Evolutionary conservation across 768 basidiomycete genomes (phyloP).

Genomic region (Clathrus columnatus): DNA sequence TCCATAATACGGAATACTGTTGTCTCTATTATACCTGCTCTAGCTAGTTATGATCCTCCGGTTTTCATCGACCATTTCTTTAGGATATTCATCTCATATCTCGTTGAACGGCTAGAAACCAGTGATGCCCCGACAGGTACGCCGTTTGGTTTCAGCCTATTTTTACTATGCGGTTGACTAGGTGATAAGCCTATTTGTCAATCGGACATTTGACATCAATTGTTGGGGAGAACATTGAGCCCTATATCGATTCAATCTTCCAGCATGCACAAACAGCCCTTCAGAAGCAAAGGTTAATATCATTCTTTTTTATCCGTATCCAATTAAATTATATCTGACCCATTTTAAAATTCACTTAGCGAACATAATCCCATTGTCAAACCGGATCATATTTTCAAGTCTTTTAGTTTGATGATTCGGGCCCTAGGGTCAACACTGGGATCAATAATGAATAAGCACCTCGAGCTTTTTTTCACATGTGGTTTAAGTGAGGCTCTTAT

Average conservation of each 20-base stretch:
- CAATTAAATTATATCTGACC: constrained; percentile 35
- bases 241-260: constrained; percentile 37
- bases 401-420: neutral
- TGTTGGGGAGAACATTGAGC: constrained; percentile 33
- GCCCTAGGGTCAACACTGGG: neutral
- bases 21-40: constrained; percentile 35
- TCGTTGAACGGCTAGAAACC: constrained; percentile 29
- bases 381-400: constrained; percentile 3
- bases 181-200: constrained; percentile 31
- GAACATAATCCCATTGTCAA: constrained; percentile 30
- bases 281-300: constrained; percentile 30
- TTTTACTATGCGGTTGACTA: neutral
- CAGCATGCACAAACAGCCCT: constrained; percentile 34
- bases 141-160: neutral
- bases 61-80: constrained; percentile 33
- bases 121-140: neutral
- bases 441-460: constrained; percentile 23
- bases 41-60: constrained; percentile 36
- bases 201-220: constrained; percentile 38
- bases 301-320: constrained; percentile 28
- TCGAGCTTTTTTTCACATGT: constrained; percentile 41
- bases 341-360: constrained; percentile 36
- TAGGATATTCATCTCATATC: constrained; percentile 33
- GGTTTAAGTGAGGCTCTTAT: constrained; percentile 34
- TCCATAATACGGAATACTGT: constrained; percentile 34